Base-by-base conservation (phyloP, 2,329 filamentous ascomycete species). In the Periconia digitata region DNA sequence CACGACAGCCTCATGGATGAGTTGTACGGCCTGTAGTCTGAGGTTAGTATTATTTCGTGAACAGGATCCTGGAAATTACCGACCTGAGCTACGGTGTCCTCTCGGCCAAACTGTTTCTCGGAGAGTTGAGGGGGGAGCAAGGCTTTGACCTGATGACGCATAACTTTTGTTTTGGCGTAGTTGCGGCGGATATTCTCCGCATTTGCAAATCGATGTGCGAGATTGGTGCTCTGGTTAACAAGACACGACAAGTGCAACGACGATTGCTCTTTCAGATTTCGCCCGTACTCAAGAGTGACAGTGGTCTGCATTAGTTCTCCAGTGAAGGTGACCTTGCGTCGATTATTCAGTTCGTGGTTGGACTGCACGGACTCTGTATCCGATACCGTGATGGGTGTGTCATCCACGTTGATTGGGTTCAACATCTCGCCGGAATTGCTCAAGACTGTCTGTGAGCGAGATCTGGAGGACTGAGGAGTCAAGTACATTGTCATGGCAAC, bases 251-350 rank as follows among this genome's bases (percentile, higher is more conserved):
- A 32, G 17, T 59, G 55, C 2, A 60, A 29, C 1, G 38, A 37
- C 13, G 41, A 40, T 17, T 46, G 48, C 5, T 32, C 20, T 5
- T 23, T 32, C 5, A 60, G 46, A 5, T 54, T 20, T 0, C 46
- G 17, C 2, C 58, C 61, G 20, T 44, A 59, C 16, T 54, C 42
- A 10, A 64, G 40, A 2, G 44, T 57, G 8, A 62, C 45, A 10
- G 49, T 42, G 0, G 53, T 54, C 6, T 53, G 36, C 44, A 57
- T 52, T 1, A 53, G 44, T 12, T 49, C 39, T 7, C 53, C 55
- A 23, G 8, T 39, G 6, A n/a, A 7, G 13, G 17, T 18, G 18
- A 18, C n/a, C n/a, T n/a, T n/a, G n/a, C n/a, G n/a, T n/a, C n/a
- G n/a, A n/a, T n/a, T n/a, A n/a, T n/a, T n/a, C n/a, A n/a, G n/a